These are phyloP conservation scores for Margaritispora aquatica DNA, from an alignment of 495 filamentous ascomycete species.

Conservation along the genomic window DNA sequence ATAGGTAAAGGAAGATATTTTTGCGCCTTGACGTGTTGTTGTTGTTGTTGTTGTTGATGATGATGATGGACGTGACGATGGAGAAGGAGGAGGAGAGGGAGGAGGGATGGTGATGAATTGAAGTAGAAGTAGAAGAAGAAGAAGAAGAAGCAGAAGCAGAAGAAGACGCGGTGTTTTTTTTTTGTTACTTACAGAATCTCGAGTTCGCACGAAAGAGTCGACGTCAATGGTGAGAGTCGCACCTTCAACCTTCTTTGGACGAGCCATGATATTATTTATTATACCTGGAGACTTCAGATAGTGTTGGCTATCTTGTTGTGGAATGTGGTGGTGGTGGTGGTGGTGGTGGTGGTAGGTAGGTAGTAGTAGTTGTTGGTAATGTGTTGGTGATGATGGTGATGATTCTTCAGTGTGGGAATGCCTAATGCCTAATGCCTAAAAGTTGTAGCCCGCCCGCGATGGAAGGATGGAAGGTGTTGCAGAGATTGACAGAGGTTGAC, in stretches of 20 bases:
- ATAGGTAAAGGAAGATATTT: background rate
- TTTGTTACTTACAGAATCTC: constrained; percentile 62
- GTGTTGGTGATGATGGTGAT: background rate
- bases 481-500: background rate
- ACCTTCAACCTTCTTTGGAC: constrained; percentile 38
- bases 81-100: constrained; percentile 9
- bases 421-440: too few species aligned
- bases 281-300: constrained; percentile 30
- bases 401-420: background rate
- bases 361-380: too few species aligned
- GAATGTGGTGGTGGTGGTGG: constrained; percentile 13
- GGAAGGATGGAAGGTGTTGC: background rate
- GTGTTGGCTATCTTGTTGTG: too few species aligned
- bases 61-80: too few species aligned
- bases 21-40: background rate
- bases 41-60: too few species aligned
- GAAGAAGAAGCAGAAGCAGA: constrained; percentile 17
- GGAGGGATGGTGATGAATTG: too few species aligned
- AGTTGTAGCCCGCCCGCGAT: too few species aligned
- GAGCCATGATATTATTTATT: constrained; percentile 40
- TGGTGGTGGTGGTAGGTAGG: constrained; percentile 11
- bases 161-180: too few species aligned
- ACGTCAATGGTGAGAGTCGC: constrained; percentile 43
- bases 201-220: constrained; percentile 55
- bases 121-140: too few species aligned